Evolutionary conservation across 768 basidiomycete genomes (phyloP), one percentile per base, ranked within the genome.

Genomic region (Pleurotus sapidus): DNA sequence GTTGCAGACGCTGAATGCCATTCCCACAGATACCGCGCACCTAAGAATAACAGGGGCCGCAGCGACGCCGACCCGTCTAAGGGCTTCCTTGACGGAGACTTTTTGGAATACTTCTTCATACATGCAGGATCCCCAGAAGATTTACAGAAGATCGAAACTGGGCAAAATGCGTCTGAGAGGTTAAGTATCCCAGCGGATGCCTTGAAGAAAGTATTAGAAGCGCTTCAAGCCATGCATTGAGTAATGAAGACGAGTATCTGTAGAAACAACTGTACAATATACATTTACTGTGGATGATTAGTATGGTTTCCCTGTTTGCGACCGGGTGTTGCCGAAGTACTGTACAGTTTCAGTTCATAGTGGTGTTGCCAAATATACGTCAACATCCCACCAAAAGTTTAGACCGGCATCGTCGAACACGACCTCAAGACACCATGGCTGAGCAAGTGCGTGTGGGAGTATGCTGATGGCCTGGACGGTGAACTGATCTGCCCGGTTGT

Each of bases 11-110:
- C 27, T 48, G 40, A 64, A 23, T 15, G 24, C 30, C 34, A 46
- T 15, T 18, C 23, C 46, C 20, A 0, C 49, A 94, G 92, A 60
- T 91, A 81, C 68, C 81, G 93, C 51, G 77, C 89, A 0, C 91
- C 92, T 0, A 83, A 82, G 60, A 82, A 75, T 39, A 73, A 73
- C 0, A 67, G 72, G 20, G 84, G 87, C 5, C 75, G 77, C 20
- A 84, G 79, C 49, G 88, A 91, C 62, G 75, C 79, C 6, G 81
- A 87, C 30, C 63, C 70, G 24, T 79, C 88, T 1, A 79, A 77
- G 40, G 93, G 93, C 14, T 94, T 97, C 77, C 75, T 97, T 25
- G 94, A 97, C 59, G 95, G 94, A 1, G 89, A 92, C 65, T 90
- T 94, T 61, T 66, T 97, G 17, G 91, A 95, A 68, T 72, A 75